Evolutionary conservation across 257 asterid genomes (phyloP), one percentile per base, ranked within the genome.

Genomic region (Solanum sejunctum): DNA sequence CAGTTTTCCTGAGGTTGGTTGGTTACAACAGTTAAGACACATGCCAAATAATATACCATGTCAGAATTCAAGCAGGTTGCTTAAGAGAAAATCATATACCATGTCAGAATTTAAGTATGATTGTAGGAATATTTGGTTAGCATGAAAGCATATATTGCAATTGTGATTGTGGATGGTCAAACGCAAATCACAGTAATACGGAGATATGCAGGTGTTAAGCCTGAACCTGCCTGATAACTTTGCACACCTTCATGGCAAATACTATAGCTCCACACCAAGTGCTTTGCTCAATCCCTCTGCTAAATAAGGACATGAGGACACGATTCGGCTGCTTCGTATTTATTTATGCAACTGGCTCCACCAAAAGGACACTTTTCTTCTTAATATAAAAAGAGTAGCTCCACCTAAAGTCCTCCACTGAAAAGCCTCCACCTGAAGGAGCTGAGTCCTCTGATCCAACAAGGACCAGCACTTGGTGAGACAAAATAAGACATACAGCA

Each of bases 1-100:
- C 99, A 85, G 91, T 89, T 89, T 93, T 95, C 97, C 99, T 97
- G 84, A 45, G 15, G 83, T 75, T 49, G 84, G 82, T 52, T 69
- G 84, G 84, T 84, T 83, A 81, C 83, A 26, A 21, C 80, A 26
- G 58, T 77, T 17, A 80, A 32, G 67, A 73, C 36, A 41, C 81
- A 87, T 69, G 63, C 58, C 70, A 84, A 86, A 71, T 60, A 52
- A 84, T 67, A 79, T 28, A 21, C 5, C 15, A 69, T 51, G 60
- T 7, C 45, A 61, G 41, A 81, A 20, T 57, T 20, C 43, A 51
- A 51, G 82, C 63, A 77, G 43, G 51, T 47, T 8, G 81, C 21
- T 51, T 51, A 77, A 51, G 82, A 61, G 47, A 10, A 20, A 36
- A 66, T 66, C 47, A 66, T 36, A 36, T 17, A 69, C 51, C 23